Conservation (phyloP, 1,284 basidiomycete species). For the Takashimella tepidaria region DNA sequence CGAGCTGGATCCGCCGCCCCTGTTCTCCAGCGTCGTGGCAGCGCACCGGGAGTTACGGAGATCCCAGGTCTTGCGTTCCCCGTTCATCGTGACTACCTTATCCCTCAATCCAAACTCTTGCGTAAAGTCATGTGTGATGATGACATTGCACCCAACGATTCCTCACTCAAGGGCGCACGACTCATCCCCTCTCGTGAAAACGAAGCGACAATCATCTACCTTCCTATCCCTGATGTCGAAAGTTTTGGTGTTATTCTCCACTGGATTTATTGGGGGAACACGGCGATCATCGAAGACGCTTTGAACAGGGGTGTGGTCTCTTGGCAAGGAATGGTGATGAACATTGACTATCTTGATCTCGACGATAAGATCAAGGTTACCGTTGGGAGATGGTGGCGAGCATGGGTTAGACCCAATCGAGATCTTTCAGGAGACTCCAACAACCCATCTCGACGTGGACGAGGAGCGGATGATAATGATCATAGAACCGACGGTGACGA, state of each 20-base stretch:
- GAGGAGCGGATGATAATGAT: not conserved
- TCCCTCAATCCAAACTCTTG: slow-evolving; percentile 42
- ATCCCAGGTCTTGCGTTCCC: slow-evolving; percentile 35
- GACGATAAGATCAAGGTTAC: slow-evolving; percentile 41
- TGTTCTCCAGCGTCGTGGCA: not conserved
- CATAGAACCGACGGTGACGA: not conserved
- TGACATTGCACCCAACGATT: slow-evolving; percentile 5
- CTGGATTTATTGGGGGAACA: slow-evolving; percentile 47
- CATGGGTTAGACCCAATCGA: slow-evolving; percentile 36
- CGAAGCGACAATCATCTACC: slow-evolving; percentile 26
- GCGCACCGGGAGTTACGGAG: not conserved
- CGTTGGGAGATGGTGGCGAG: slow-evolving; percentile 45
- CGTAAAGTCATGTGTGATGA: slow-evolving; percentile 31
- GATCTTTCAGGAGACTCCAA: not conserved
- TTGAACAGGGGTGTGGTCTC: slow-evolving; percentile 34
- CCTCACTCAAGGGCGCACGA: slow-evolving; percentile 11
- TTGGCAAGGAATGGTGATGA: slow-evolving; percentile 46
- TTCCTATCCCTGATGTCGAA: slow-evolving; percentile 45
- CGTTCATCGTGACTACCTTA: slow-evolving; percentile 45
- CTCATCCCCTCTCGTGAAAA: slow-evolving; percentile 6
- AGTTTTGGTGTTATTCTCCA: slow-evolving; percentile 44
- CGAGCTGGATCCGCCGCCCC: not conserved
- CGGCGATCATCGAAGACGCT: slow-evolving; percentile 29
- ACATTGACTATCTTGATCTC: slow-evolving; percentile 45
- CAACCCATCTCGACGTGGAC: not conserved